Conservation (phyloP, 2,329 filamentous ascomycete species). For the Akanthomyces lecanii region DNA sequence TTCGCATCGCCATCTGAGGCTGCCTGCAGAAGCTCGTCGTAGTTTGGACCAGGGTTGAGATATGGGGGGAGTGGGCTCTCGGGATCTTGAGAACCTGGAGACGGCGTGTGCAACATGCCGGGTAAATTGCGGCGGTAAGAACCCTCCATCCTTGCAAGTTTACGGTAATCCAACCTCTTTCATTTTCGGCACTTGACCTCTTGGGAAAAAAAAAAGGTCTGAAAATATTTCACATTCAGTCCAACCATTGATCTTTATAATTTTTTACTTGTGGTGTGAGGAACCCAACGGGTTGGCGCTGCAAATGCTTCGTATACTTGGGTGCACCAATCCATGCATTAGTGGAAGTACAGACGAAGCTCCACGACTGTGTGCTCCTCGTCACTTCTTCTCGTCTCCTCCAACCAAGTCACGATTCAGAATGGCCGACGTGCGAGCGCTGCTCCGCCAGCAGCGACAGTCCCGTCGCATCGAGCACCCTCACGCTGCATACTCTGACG, state of each 20-base stretch:
- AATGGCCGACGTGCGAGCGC: constrained; percentile 77
- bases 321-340: constrained; percentile 14
- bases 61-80: background rate
- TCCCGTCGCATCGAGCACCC: constrained; percentile 69
- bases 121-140: constrained; percentile 26
- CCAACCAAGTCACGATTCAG: constrained; percentile 11
- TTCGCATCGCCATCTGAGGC: background rate
- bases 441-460: constrained; percentile 73
- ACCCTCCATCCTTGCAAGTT: constrained; percentile 13
- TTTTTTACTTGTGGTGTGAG: background rate
- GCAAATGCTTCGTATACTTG: constrained; percentile 16
- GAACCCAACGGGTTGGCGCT: background rate
- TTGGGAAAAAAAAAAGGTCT: background rate
- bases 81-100: constrained; percentile 8
- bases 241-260: constrained; percentile 4
- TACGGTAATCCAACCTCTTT: constrained; percentile 7
- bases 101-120: constrained; percentile 24
- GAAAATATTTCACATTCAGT: background rate
- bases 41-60: background rate
- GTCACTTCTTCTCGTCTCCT: constrained; percentile 3
- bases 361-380: constrained; percentile 3
- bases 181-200: background rate
- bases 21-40: background rate
- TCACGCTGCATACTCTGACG: constrained; percentile 62
- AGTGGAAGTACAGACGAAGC: constrained; percentile 13